Evolutionary conservation across 2,329 filamentous ascomycete species (phyloP), one percentile per base, ranked within the genome.

Genomic region (Penicillium capsulatum): DNA sequence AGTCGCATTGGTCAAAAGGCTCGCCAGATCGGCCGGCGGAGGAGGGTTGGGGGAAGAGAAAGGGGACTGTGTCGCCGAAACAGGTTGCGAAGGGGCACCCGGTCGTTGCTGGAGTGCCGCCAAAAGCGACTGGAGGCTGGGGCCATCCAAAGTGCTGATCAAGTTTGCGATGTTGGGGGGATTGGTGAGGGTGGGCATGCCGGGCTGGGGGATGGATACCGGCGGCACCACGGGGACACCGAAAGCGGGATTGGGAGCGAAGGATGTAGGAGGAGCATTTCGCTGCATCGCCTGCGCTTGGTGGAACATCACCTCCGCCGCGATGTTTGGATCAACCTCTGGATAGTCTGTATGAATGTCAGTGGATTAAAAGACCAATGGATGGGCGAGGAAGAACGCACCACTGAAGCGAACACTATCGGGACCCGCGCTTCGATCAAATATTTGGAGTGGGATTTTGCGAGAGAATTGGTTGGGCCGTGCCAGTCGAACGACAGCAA

Each of bases 361-460:
- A 48, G 47, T 31, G 32, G 26, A 39, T 3, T 8, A 17, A 17
- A 13, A 38, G 31, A 16, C 17, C 20, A 42, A 10, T 17, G 7
- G 22, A 10, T 27, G 15, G 14, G 14, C 8, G 8, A 16, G 4
- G 28, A 26, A 17, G 14, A 26, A 50, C 70, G 55, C 55, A 77
- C 75, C 74, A 27, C 94, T 86, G 60, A 87, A 96, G 30, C 81
- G 80, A 43, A 94, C 81, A 49, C 86, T 89, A 53, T 79, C 79
- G 13, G 73, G 72, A n/a, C 86, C 86, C 7, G 73, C 76, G 28
- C 80, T 83, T 17, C 89, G 83, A 64, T 94, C 85, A 58, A 96
- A 96, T 4, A 94, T 79, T 54, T 91, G 86, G 3, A 96, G 70
- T 0, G 85, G 79, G 35, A 97, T 84, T 59, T 83, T 89, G 48